A percentile compares a stretch with the other conserved stretches of the same genome.
phyloP scores from a whole-genome alignment of 2,329 filamentous ascomycete genomes.

The Alternaria viburni region DNA sequence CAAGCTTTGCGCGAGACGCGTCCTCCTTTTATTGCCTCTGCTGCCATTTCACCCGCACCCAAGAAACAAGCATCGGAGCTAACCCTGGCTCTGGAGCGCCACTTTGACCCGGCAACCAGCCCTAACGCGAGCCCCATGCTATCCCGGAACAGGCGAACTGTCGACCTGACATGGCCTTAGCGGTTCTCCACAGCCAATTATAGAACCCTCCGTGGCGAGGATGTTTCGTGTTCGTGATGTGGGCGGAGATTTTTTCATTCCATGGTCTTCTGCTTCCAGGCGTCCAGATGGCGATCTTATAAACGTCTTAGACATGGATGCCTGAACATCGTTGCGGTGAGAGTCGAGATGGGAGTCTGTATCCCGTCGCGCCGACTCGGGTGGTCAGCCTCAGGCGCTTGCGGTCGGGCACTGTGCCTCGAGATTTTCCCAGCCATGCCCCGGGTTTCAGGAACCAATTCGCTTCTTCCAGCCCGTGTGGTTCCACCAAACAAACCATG shows the following conservation, averaged over 20 bases:
- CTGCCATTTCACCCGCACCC: constrained; percentile 12
- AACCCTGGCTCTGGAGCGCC: constrained; percentile 24
- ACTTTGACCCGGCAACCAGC: constrained; percentile 33
- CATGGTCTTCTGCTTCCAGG: background rate
- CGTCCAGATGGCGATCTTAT: constrained; percentile 1
- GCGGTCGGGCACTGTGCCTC: background rate
- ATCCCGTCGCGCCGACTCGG: background rate
- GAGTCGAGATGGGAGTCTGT: background rate
- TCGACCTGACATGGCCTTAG: constrained; percentile 6
- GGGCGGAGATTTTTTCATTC: constrained; percentile 17
- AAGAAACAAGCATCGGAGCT: constrained; percentile 20
- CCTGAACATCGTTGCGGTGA: background rate
- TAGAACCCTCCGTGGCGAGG: constrained; percentile 11
- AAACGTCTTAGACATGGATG: background rate
- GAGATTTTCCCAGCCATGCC: constrained; percentile 1
- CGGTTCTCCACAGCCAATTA: constrained; percentile 18
- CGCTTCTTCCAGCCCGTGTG: constrained; percentile 8
- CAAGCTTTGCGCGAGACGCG: constrained; percentile 11
- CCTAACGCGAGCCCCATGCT: constrained; percentile 9
- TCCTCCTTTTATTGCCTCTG: constrained; percentile 24
- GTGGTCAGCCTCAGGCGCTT: background rate
- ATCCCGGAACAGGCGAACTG: background rate
- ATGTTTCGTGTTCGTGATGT: constrained; percentile 7
- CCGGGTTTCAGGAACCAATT: constrained; percentile 1
- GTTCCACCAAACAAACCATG: constrained; percentile 13